Evolutionary conservation across 2,329 filamentous ascomycete genomes (phyloP).

Genomic region (Aspergillus pseudotamarii): DNA sequence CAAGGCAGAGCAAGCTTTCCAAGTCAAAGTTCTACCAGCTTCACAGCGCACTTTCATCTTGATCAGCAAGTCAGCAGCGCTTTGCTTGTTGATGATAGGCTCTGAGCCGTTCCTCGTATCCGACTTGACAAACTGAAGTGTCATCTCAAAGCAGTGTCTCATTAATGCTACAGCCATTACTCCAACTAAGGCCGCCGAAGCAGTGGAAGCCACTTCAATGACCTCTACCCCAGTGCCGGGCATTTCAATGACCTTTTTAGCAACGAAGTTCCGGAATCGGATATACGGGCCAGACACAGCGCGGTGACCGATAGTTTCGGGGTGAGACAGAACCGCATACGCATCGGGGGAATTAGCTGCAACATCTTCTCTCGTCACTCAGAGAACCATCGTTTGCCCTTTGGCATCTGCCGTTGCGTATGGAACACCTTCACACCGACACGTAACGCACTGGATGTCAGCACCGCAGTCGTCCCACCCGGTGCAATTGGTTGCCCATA

Average conservation of each 20-base stretch:
- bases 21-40: conserved; percentile 53
- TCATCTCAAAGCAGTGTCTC: conserved; percentile 56
- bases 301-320: conserved; percentile 51
- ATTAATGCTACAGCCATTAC: conserved; percentile 59
- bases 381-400: conserved; percentile 46
- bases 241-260: conserved; percentile 4
- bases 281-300: conserved; percentile 55
- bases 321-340: conserved; percentile 52
- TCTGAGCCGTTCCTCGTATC: conserved; percentile 51
- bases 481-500: conserved; percentile 58
- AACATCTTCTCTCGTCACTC: conserved; percentile 54
- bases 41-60: conserved; percentile 57
- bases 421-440: conserved; percentile 39
- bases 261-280: conserved; percentile 11
- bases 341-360: conserved; percentile 46
- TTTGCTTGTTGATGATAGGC: conserved; percentile 52
- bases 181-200: conserved; percentile 52
- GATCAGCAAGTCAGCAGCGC: conserved; percentile 55
- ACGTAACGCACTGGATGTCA: conserved; percentile 57
- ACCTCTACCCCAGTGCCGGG: conserved; percentile 49
- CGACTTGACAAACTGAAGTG: conserved; percentile 52
- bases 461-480: conserved; percentile 59
- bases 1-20: conserved; percentile 55
- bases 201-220: conserved; percentile 13
- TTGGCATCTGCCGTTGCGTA: conserved; percentile 4